These are phyloP conservation scores for Apiotrichum laibachii DNA, from an alignment of 1,284 basidiomycete genomes.

Conservation along the genomic window DNA sequence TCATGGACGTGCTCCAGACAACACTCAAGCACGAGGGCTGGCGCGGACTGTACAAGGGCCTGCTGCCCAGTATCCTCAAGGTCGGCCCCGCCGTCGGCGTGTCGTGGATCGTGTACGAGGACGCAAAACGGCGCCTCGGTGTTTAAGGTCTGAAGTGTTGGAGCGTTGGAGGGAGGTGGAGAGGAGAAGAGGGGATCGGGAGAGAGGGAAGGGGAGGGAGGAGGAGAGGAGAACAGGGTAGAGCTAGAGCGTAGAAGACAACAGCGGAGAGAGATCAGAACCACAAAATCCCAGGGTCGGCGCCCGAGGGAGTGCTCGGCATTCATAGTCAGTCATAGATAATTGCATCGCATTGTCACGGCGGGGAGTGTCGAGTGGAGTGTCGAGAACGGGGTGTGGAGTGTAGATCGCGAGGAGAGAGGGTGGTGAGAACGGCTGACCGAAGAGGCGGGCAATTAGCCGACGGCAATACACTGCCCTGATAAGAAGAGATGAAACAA, in stretches of 20 bases:
- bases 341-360: constrained; percentile 17
- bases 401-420: too few species aligned
- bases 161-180: neutral
- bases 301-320: neutral
- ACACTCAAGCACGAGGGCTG: constrained; percentile 86
- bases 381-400: neutral
- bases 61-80: constrained; percentile 88
- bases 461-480: too few species aligned
- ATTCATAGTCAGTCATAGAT: constrained; percentile 19
- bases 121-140: constrained; percentile 44
- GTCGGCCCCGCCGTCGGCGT: constrained; percentile 93
- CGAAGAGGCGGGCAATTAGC: too few species aligned
- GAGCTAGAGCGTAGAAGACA: neutral
- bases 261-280: neutral
- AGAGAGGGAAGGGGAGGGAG: too few species aligned
- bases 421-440: too few species aligned
- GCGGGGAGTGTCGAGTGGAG: neutral
- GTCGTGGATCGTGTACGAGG: constrained; percentile 73
- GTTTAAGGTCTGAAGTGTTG: constrained; percentile 17
- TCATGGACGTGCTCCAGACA: constrained; percentile 76
- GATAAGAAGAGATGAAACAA: too few species aligned
- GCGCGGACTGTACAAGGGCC: constrained; percentile 90
- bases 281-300: too few species aligned
- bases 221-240: neutral
- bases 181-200: too few species aligned